A percentile compares a stretch with the other conserved stretches of the same genome.
Evolutionary conservation across 768 basidiomycete genomes (phyloP).

Genomic region (button mushroom (Agaricus bisporus)): DNA sequence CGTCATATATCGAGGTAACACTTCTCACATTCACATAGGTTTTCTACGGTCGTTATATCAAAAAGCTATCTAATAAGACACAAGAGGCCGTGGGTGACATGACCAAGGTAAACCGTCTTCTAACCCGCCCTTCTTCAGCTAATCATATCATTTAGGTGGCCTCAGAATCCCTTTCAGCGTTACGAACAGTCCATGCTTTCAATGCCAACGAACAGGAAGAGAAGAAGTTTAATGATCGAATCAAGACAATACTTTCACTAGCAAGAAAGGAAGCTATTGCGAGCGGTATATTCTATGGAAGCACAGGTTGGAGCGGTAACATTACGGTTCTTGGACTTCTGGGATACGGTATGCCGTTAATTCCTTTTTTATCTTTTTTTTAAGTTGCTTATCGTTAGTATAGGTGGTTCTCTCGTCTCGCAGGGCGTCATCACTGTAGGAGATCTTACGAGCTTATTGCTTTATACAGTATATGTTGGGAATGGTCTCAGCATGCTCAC

Average conservation of each 20-base stretch:
- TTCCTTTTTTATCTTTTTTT: neutral
- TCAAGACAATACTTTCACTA: constrained; percentile 62
- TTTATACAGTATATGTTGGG: constrained; percentile 90
- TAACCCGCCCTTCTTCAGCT: neutral
- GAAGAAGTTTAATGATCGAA: constrained; percentile 62
- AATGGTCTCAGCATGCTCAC: constrained; percentile 75
- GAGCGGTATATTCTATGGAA: constrained; percentile 89
- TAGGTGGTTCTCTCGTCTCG: constrained; percentile 89
- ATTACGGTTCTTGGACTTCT: constrained; percentile 82
- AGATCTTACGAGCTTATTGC: constrained; percentile 80
- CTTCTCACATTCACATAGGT: constrained; percentile 44
- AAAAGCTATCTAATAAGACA: constrained; percentile 83
- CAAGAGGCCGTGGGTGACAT: constrained; percentile 96
- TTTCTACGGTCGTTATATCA: constrained; percentile 92
- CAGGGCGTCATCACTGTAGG: constrained; percentile 86
- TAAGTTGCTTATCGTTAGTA: neutral
- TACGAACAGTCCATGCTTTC: constrained; percentile 88
- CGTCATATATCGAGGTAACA: neutral
- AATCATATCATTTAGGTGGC: constrained; percentile 50
- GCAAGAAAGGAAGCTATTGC: constrained; percentile 86
- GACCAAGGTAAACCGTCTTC: constrained; percentile 58
- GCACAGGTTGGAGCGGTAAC: constrained; percentile 91
- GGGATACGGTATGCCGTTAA: constrained; percentile 67
- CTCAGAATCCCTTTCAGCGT: constrained; percentile 81
- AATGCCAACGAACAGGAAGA: constrained; percentile 80